Percentiles rank a stretch among this genome's conserved stretches.
These are phyloP conservation scores for Vaccinium corymbosum DNA, from an alignment of 148 eudicot species.

Conservation along the genomic window DNA sequence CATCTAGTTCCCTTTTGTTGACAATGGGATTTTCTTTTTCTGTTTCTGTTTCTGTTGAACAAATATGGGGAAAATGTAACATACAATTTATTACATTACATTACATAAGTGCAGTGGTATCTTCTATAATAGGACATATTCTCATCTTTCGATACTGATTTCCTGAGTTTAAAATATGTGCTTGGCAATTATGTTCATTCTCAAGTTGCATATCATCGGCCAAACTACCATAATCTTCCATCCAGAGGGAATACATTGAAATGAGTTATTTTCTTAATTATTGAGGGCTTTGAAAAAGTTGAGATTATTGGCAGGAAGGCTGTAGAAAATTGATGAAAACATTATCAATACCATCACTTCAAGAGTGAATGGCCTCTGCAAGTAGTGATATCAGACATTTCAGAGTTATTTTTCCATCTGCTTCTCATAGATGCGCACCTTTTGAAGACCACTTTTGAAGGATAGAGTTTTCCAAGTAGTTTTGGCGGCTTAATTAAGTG, in stretches of 20 bases:
- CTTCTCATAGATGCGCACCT: background rate
- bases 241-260: background rate
- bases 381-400: background rate
- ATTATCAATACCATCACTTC: background rate
- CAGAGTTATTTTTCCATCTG: background rate
- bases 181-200: background rate
- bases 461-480: background rate
- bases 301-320: background rate
- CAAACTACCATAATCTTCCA: background rate
- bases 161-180: background rate
- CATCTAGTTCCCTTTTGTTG: background rate
- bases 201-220: background rate
- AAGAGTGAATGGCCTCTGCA: background rate
- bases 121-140: background rate
- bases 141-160: background rate
- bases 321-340: background rate
- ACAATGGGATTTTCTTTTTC: background rate
- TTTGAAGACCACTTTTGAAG: background rate
- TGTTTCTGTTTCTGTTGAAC: background rate
- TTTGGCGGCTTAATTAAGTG: background rate
- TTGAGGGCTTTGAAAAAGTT: background rate
- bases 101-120: background rate
- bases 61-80: background rate
- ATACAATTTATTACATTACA: background rate
- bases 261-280: background rate